phyloP scores from a whole-genome alignment of 202 grass and related monocot genomes.

The Carex sylvatica region DNA sequence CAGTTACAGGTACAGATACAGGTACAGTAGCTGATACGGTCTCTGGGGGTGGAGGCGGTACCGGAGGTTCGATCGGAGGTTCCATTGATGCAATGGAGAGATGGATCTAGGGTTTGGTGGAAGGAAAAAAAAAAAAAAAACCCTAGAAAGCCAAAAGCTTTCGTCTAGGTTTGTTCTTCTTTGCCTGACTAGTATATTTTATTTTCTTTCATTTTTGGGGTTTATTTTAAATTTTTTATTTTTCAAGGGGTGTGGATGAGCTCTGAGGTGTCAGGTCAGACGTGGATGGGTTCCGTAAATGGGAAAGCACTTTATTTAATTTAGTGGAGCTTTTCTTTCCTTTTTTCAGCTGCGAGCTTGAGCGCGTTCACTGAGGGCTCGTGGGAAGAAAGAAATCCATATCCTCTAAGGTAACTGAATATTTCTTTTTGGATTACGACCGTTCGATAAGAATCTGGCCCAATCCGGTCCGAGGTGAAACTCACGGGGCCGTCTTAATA shows the following conservation, averaged over 20 bases:
- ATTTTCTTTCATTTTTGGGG: constrained; percentile 14
- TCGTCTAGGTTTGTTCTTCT: constrained; percentile 29
- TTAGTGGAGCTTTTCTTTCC: constrained; percentile 6
- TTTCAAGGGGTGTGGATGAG: constrained; percentile 21
- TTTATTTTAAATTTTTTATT: constrained; percentile 2
- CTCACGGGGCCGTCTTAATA: too few relatives aligned
- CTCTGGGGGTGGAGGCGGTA: not conserved
- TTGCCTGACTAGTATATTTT: constrained; percentile 5
- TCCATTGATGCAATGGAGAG: constrained; percentile 23
- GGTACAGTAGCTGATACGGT: not conserved
- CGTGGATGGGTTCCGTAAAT: constrained; percentile 3
- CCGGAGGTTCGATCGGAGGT: constrained; percentile 23
- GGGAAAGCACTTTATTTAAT: not conserved
- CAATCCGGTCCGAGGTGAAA: too few relatives aligned
- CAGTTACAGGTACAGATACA: too few relatives aligned
- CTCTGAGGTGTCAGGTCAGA: not conserved
- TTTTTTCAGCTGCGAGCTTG: not conserved
- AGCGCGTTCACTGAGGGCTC: too few relatives aligned
- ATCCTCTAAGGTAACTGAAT: too few relatives aligned
- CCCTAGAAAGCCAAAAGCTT: constrained; percentile 16
- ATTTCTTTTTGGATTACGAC: too few relatives aligned
- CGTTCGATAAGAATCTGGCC: too few relatives aligned
- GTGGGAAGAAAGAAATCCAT: too few relatives aligned
- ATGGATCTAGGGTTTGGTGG: constrained; percentile 30
- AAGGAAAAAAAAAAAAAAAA: constrained; percentile 13